Base-by-base conservation (phyloP, 2,329 filamentous ascomycete genomes). In the Talaromyces marneffei region DNA sequence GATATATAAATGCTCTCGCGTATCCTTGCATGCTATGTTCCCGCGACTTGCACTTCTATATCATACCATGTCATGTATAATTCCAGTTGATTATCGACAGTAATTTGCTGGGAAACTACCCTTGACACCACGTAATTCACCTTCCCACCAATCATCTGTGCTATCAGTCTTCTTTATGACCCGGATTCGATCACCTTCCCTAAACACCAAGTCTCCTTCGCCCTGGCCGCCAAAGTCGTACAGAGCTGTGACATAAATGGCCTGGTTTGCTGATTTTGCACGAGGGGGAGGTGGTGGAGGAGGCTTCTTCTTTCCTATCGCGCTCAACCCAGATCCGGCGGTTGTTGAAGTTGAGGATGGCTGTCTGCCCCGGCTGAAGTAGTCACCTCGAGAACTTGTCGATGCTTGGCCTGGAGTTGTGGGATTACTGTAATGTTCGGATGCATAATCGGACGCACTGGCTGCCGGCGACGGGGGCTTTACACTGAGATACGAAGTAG, bases 31-130 rank as follows among this genome's bases (percentile, higher is more conserved):
- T 27, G 31, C 35, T 27, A 39, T 55, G n/a, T 54, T 35, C 31
- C 52, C 20, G 31, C 35, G n/a, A 23, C 39, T 27, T 40, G 35
- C 52, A 29, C 52, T 40, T 39, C 40, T 39, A n/a, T 55, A 29
- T 55, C 48, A 52, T 33, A n/a, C 35, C 9, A 35, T 55, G 52
- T 40, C 31, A 55, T 40, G 29, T 20, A 7, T 29, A 12, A 7
- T 52, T 33, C 25, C 39, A 48, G 40, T 4, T 29, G 23, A 18
- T 57, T 52, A 62, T 67, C 82, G 82, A 70, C 88, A 90, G 75
- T 95, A 95, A 74, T 95, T 95, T 6, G 91, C 91, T 0, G 91
- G 91, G 71, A 95, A 95, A 66, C 80, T 86, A 3, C 91, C 91
- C 70, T 81, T 83, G 27, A 79, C 73, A 0, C 90, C 90, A 42